phyloP scores from a whole-genome alignment of 2,329 filamentous ascomycete species.

The Trichoderma breve region DNA sequence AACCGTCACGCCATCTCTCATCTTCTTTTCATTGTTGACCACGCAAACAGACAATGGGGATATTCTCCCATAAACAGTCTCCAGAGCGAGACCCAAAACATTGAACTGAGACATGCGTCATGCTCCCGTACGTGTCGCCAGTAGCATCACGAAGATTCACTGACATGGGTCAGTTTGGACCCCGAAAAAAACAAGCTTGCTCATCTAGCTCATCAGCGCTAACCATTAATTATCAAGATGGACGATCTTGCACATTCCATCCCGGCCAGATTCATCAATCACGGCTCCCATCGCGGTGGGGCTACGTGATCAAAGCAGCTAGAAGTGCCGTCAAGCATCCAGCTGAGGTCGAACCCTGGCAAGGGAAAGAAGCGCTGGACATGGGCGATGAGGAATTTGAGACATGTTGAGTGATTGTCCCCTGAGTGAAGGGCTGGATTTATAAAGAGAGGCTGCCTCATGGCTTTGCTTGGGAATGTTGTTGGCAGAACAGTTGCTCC shows the following conservation, averaged over 20 bases:
- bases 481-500: background rate
- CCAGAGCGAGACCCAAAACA: background rate
- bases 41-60: background rate
- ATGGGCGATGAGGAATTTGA: background rate
- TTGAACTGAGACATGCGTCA: slow-evolving; percentile 4
- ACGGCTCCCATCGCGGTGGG: background rate
- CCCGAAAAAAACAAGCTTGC: background rate
- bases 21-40: background rate
- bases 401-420: background rate
- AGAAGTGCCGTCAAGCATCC: background rate
- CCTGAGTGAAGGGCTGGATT: background rate
- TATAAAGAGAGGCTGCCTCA: background rate
- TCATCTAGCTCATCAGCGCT: background rate
- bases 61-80: background rate
- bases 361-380: background rate
- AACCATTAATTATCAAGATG: background rate
- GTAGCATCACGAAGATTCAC: background rate
- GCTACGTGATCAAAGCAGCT: background rate
- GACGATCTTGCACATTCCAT: background rate
- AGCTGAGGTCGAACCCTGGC: background rate
- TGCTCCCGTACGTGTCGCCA: background rate
- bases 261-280: background rate
- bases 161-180: background rate
- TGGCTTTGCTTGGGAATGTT: background rate
- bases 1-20: background rate